phyloP scores from a whole-genome alignment of 139 green algal genomes.

The Chlamydomonas eustigma region DNA sequence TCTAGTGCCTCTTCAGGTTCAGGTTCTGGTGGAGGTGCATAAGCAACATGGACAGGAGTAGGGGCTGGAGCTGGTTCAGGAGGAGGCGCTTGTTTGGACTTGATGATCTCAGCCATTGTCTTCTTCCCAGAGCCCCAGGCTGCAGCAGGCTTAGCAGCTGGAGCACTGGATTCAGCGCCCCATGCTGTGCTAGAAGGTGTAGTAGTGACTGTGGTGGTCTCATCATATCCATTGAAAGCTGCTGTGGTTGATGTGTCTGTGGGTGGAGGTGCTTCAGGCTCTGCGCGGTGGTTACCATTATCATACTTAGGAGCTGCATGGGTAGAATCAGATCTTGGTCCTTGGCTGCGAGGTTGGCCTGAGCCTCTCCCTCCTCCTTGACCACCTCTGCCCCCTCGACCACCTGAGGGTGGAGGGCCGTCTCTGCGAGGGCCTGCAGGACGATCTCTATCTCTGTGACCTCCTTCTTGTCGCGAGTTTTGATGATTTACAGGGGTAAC shows the following conservation, averaged over 20 bases:
- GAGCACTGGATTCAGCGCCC: background rate
- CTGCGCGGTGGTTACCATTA: too few species aligned
- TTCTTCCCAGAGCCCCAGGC: conserved; percentile 11
- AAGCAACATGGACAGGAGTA: background rate
- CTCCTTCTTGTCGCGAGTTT: background rate
- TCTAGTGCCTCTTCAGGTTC: background rate
- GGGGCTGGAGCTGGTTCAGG: background rate
- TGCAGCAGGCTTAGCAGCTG: background rate
- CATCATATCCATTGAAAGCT: background rate
- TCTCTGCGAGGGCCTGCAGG: background rate
- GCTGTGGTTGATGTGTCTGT: background rate
- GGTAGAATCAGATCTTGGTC: background rate
- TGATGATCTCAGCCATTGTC: conserved; percentile 14
- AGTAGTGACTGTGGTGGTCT: background rate
- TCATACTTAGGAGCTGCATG: too few species aligned
- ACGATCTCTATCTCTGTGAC: background rate
- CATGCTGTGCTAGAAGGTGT: background rate
- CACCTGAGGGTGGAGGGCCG: background rate
- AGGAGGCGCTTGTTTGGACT: background rate
- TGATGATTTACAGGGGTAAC: background rate
- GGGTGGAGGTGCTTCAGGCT: background rate
- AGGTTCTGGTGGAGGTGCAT: background rate
- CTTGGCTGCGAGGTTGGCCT: background rate
- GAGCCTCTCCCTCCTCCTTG: background rate
- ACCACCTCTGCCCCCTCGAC: background rate